Percentiles rank a stretch among this genome's conserved stretches.
phyloP scores from a whole-genome alignment of 2,329 filamentous ascomycete species.

The Fusarium mangiferae region DNA sequence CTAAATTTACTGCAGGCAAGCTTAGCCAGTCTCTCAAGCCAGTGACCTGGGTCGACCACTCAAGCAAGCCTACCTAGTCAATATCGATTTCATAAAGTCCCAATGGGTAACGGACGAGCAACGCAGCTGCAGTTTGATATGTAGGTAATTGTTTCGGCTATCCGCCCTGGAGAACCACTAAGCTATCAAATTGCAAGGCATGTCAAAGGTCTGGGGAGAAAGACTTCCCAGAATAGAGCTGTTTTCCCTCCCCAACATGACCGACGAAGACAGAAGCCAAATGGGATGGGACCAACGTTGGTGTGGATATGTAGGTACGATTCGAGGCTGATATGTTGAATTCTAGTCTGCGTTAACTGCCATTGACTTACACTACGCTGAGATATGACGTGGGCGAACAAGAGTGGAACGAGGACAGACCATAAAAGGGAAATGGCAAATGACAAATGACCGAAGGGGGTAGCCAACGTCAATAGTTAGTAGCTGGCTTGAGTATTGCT shows the following conservation, averaged over 20 bases:
- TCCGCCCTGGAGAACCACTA: neutral
- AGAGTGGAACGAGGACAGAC: neutral
- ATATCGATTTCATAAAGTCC: neutral
- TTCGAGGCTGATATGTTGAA: neutral
- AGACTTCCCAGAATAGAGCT: neutral
- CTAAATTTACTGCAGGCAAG: neutral
- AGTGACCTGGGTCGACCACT: neutral
- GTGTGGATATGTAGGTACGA: neutral
- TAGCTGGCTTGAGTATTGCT: neutral
- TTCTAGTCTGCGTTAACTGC: neutral
- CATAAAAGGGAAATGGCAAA: neutral
- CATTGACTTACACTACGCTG: neutral
- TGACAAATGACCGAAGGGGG: no score
- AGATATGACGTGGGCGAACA: neutral
- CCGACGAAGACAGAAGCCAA: neutral
- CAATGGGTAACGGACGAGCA: neutral
- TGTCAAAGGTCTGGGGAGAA: neutral
- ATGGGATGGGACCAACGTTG: neutral
- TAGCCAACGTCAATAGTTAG: neutral
- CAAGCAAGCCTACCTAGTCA: neutral
- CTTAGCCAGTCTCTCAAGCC: neutral
- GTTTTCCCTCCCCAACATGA: neutral
- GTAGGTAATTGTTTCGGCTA: neutral
- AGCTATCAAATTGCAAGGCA: neutral
- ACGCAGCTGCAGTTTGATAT: neutral